Evolutionary conservation across 2,329 filamentous ascomycete species (phyloP).

Genomic region (Fusarium xylarioides): DNA sequence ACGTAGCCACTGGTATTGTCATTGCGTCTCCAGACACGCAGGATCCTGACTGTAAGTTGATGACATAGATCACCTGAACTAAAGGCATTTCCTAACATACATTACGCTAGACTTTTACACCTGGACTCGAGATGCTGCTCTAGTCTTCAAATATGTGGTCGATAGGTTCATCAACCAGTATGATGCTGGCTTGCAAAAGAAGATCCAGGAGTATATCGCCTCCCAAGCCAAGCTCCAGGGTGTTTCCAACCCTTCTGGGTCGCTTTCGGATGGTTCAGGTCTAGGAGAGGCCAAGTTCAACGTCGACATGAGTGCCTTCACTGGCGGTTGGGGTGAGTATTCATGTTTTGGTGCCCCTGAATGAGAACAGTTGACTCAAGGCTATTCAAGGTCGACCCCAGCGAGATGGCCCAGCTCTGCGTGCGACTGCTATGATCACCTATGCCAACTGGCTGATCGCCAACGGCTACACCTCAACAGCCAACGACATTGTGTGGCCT

Average conservation of each 20-base stretch:
- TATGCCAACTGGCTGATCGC: slow-evolving; percentile 77
- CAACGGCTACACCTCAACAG: slow-evolving; percentile 70
- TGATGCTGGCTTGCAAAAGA: slow-evolving; percentile 63
- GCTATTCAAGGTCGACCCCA: slow-evolving; percentile 69
- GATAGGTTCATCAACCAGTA: slow-evolving; percentile 71
- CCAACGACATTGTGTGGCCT: slow-evolving; percentile 71
- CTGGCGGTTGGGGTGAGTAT: slow-evolving; percentile 68
- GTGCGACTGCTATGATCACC: slow-evolving; percentile 75
- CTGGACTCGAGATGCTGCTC: slow-evolving; percentile 79
- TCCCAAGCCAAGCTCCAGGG: slow-evolving; percentile 73
- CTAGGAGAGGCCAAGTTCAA: slow-evolving; percentile 80
- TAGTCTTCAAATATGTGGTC: slow-evolving; percentile 74
- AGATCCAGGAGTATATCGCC: slow-evolving; percentile 74
- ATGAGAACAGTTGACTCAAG: slow-evolving; percentile 10
- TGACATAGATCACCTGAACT: no score
- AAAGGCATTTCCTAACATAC: slow-evolving; percentile 4
- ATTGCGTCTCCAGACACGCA: slow-evolving; percentile 64
- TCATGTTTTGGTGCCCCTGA: not conserved
- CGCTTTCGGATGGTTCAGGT: slow-evolving; percentile 59
- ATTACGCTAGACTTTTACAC: slow-evolving; percentile 77
- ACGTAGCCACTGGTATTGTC: slow-evolving; percentile 61
- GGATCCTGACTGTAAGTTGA: slow-evolving; percentile 64
- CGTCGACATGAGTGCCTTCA: slow-evolving; percentile 70
- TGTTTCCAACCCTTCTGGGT: slow-evolving; percentile 75
- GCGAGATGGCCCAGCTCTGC: slow-evolving; percentile 79